These are phyloP conservation scores for Ganoderma multipileum DNA, from an alignment of 1,284 basidiomycete species.

Conservation along the genomic window DNA sequence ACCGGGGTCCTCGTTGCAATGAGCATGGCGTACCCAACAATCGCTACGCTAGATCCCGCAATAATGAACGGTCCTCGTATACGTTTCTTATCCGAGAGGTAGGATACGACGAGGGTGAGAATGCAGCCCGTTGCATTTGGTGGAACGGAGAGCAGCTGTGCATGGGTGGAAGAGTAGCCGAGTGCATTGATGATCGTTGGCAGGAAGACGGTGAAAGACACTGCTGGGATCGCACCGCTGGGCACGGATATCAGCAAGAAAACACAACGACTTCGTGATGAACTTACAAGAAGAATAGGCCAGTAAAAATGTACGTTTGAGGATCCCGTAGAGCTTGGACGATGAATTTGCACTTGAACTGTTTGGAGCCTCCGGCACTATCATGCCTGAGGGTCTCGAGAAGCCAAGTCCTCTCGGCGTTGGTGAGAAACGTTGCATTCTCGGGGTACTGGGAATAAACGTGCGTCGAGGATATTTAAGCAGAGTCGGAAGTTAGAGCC, in stretches of 20 bases:
- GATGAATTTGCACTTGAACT: conserved; percentile 35
- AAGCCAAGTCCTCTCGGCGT: conserved; percentile 40
- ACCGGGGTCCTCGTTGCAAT: conserved; percentile 53
- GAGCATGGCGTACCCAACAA: conserved; percentile 69
- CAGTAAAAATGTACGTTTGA: conserved; percentile 51
- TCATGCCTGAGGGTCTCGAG: conserved; percentile 40
- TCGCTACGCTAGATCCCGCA: conserved; percentile 53
- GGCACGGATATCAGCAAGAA: conserved; percentile 55
- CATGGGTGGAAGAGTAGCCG: conserved; percentile 35
- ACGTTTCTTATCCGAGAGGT: conserved; percentile 16
- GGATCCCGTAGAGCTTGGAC: conserved; percentile 35
- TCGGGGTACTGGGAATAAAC: conserved; percentile 6
- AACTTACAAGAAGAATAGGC: conserved; percentile 26
- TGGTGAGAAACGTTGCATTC: conserved; percentile 36
- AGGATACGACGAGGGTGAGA: conserved; percentile 18
- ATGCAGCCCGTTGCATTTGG: conserved; percentile 25
- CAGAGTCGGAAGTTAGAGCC: background rate
- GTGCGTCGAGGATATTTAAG: background rate
- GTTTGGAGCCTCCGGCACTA: conserved; percentile 25
- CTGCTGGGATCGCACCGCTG: conserved; percentile 25
- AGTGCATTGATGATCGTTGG: conserved; percentile 42
- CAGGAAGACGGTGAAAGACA: conserved; percentile 29
- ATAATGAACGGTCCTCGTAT: conserved; percentile 65
- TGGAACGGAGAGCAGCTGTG: conserved; percentile 37
- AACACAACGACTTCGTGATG: conserved; percentile 37